phyloP scores from a whole-genome alignment of 306 rosid genomes.

The Vicia sativa region DNA sequence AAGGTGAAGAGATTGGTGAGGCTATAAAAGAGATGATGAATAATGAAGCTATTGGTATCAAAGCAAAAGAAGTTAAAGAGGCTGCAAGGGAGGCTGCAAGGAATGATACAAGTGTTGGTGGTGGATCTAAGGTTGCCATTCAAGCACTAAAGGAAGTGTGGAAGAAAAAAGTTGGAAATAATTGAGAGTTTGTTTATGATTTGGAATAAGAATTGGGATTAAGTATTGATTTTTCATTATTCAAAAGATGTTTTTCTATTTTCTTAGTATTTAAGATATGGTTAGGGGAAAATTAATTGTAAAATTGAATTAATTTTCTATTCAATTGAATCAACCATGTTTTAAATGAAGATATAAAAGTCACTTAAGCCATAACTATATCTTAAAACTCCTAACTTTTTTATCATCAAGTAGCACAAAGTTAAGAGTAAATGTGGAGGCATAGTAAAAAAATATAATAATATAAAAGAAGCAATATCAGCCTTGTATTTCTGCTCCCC shows the following conservation, averaged over 20 bases:
- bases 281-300: not conserved
- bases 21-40: constrained; percentile 59
- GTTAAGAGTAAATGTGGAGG: no score
- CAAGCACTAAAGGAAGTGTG: not conserved
- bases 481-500: constrained; percentile 39
- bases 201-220: not conserved
- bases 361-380: no score
- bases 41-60: constrained; percentile 30
- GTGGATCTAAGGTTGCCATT: constrained; percentile 37
- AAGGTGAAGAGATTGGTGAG: constrained; percentile 55
- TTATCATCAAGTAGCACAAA: no score
- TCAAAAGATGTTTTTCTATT: not conserved
- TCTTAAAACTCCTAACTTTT: no score
- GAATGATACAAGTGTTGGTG: constrained; percentile 44
- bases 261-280: not conserved
- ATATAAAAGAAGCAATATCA: constrained; percentile 27
- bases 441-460: no score
- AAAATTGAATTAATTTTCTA: no score
- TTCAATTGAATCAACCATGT: no score
- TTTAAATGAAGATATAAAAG: no score
- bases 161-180: not conserved
- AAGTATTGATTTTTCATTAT: not conserved
- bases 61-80: constrained; percentile 38
- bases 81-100: constrained; percentile 45
- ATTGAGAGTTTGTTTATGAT: not conserved